Evolutionary conservation across 331 rosid species (phyloP), one percentile per base, ranked within the genome.

Genomic region (Quercus tomentella): DNA sequence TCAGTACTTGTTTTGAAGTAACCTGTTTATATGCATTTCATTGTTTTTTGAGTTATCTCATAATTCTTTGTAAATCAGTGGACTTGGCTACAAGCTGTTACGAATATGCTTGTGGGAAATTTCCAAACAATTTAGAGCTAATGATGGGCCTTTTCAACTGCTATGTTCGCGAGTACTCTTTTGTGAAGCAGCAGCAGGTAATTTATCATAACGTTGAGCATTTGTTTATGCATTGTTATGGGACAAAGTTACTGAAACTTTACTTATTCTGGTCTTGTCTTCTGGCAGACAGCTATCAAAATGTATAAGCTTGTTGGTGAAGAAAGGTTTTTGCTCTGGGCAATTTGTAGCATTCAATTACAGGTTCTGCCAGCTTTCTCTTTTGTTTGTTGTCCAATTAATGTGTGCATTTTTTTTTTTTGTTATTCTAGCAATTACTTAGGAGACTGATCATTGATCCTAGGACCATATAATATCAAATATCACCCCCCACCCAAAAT

Each of bases 131-230:
- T 85, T 74, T 84, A 88, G 99, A 90, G 58, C 86, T 96, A 37
- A 86, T 96, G 97, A 89, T 83, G 91, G 99, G 99, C n/a, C 93
- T 96, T n/a, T 96, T 96, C 83, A 96, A 96, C 79, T 93, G 99
- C 85, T 93, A 96, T 66, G 97, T 93, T 73, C 98, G 98, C 0
- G 98, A 96, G 83, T 92, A 96, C 83, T 96, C 98, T 1, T 93
- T 96, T 69, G 99, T 96, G 78, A 96, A 93, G 86, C 99, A 96
- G 83, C 99, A 96, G 74, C 99, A 96, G 98, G 99, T 96, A 57
- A 23, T 65, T 23, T 66, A 63, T 37, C 54, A 12, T 67, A 54
- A 67, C 20, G n/a, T 16, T 60, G 28, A 7, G 43, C 60, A 17
- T 51, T 37, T 72, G 51, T 30, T 76, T n/a, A 33, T 55, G 1